A percentile compares a stretch with the other conserved stretches of the same genome.
These are phyloP conservation scores for Daldinia caldariorum DNA, from an alignment of 495 filamentous ascomycete genomes.

Conservation along the genomic window DNA sequence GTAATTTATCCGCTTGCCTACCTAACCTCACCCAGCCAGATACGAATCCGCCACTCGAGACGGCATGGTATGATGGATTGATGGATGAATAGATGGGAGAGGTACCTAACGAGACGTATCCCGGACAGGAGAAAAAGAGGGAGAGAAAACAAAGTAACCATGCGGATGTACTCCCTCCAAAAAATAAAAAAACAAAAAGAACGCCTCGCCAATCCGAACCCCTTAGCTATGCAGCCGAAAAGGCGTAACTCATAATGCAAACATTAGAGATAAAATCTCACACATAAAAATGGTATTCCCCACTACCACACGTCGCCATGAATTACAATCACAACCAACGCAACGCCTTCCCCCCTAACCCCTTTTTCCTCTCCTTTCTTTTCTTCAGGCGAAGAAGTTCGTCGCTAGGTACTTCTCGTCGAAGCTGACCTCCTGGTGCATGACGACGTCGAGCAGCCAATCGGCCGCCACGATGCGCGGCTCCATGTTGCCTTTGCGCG, in stretches of 20 bases:
- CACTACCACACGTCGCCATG: neutral
- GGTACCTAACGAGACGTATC: neutral
- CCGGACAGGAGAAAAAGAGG: neutral
- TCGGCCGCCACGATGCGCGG: constrained; percentile 82
- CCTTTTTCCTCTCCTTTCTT: neutral
- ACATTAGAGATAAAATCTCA: constrained; percentile 20
- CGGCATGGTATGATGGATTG: neutral
- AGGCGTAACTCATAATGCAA: constrained; percentile 19
- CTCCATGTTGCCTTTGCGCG: constrained; percentile 71
- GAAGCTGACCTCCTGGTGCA: constrained; percentile 80
- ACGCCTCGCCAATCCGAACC: constrained; percentile 13
- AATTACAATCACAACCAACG: neutral
- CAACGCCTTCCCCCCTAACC: neutral
- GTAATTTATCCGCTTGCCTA: constrained; percentile 5
- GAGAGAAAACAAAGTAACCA: neutral
- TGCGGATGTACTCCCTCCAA: constrained; percentile 6
- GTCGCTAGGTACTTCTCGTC: constrained; percentile 66
- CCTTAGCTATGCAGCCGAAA: constrained; percentile 30
- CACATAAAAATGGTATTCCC: constrained; percentile 8
- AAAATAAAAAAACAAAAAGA: neutral
- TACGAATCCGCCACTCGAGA: neutral
- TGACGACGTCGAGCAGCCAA: constrained; percentile 89
- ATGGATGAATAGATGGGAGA: neutral
- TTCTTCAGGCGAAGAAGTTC: constrained; percentile 46
- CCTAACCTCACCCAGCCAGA: neutral